phyloP scores from a whole-genome alignment of 805 yeast genomes.

The Sugiyamaella mastotermitis region DNA sequence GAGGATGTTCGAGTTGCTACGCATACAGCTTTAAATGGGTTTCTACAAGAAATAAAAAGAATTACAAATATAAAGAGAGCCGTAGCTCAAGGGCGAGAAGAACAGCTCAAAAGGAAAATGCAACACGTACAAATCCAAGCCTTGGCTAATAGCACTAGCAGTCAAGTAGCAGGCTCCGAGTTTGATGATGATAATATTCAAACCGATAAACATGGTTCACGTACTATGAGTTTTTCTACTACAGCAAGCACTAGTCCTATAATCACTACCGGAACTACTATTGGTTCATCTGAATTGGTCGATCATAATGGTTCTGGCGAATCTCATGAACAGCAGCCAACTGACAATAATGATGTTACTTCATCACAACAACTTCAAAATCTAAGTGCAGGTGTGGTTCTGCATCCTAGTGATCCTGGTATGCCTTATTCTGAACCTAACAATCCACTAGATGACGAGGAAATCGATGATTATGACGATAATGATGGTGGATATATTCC shows the following conservation, averaged over 20 bases:
- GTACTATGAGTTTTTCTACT: not conserved
- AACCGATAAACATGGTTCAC: not conserved
- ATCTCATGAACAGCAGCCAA: no score
- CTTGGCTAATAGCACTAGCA: slow-evolving; percentile 4
- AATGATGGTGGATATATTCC: slow-evolving; percentile 57
- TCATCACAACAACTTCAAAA: no score
- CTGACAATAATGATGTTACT: no score
- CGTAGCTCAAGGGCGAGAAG: slow-evolving; percentile 10
- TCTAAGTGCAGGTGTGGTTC: no score
- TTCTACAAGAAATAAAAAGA: slow-evolving; percentile 73
- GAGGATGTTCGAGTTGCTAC: slow-evolving; percentile 86
- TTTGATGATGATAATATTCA: not conserved
- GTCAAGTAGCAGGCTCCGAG: not conserved
- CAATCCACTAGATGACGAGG: not conserved
- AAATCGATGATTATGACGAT: slow-evolving; percentile 26
- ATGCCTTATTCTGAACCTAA: not conserved
- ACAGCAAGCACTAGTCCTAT: not conserved
- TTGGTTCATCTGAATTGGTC: no score
- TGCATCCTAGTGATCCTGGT: not conserved
- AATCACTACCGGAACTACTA: no score
- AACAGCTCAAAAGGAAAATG: not conserved
- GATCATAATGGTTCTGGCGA: no score
- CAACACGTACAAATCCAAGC: not conserved
- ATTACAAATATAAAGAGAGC: slow-evolving; percentile 61
- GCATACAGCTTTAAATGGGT: slow-evolving; percentile 63